Conservation (phyloP, 176 grass and related monocot species). For the Aegilops bicornis region DNA sequence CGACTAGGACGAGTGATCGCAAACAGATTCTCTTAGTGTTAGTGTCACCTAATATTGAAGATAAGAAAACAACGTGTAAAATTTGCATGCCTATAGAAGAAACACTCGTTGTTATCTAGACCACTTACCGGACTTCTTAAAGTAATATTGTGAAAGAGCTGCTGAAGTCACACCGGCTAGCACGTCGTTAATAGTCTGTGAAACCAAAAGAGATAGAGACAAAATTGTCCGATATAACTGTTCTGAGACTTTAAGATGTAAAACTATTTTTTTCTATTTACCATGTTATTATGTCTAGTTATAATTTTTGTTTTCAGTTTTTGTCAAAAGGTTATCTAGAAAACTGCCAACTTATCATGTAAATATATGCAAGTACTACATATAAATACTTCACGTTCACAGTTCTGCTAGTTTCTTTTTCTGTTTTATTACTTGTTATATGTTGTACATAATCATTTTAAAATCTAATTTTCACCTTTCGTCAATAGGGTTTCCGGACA, state of each 20-base stretch:
- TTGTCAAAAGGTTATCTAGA: no score
- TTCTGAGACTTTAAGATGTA: no score
- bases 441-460: neutral
- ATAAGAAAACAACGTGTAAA: neutral
- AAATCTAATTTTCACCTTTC: neutral
- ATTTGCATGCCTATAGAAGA: neutral
- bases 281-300: no score
- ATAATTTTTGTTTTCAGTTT: no score
- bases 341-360: no score
- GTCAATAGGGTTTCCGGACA: conserved; percentile 21
- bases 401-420: no score
- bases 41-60: neutral
- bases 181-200: neutral
- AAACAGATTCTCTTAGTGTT: neutral
- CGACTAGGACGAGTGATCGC: neutral
- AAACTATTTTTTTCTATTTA: no score
- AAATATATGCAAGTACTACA: no score
- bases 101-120: neutral
- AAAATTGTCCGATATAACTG: no score
- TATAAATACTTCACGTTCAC: no score
- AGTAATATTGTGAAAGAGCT: neutral
- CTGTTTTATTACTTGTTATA: no score
- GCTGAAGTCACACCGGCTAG: neutral
- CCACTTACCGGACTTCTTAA: neutral
- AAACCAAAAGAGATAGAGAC: neutral